These are phyloP conservation scores for Macadamia tetraphylla DNA, from an alignment of 164 flowering plant species.

Conservation along the genomic window DNA sequence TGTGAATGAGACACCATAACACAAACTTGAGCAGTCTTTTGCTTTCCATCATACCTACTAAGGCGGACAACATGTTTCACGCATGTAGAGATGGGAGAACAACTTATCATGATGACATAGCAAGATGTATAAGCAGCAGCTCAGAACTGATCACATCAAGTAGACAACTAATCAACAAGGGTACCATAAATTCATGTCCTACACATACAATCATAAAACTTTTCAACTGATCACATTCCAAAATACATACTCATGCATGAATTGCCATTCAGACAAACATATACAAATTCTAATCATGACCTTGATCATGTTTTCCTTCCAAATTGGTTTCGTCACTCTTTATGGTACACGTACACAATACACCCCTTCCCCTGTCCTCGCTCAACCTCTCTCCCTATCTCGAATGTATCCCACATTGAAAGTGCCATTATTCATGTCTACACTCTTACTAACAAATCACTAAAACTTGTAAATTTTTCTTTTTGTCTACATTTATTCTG, in stretches of 20 bases:
- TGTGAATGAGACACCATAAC: constrained; percentile 24
- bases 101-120: constrained; percentile 35
- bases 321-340: too few relatives aligned
- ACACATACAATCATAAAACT: neutral
- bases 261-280: neutral
- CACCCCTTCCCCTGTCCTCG: too few relatives aligned
- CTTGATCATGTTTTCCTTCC: too few relatives aligned
- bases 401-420: too few relatives aligned
- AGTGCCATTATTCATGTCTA: too few relatives aligned
- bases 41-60: constrained; percentile 26
- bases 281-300: too few relatives aligned
- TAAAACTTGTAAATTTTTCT: too few relatives aligned
- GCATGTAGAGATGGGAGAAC: constrained; percentile 35
- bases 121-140: constrained; percentile 13
- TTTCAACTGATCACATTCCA: neutral
- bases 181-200: neutral
- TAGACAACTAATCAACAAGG: neutral
- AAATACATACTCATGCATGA: neutral
- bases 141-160: constrained; percentile 9
- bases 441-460: too few relatives aligned
- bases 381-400: too few relatives aligned
- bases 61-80: constrained; percentile 27
- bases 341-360: too few relatives aligned
- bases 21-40: constrained; percentile 34
- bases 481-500: too few relatives aligned